Conservation (phyloP, 2,329 filamentous ascomycete genomes). For the Neurospora crassa region DNA sequence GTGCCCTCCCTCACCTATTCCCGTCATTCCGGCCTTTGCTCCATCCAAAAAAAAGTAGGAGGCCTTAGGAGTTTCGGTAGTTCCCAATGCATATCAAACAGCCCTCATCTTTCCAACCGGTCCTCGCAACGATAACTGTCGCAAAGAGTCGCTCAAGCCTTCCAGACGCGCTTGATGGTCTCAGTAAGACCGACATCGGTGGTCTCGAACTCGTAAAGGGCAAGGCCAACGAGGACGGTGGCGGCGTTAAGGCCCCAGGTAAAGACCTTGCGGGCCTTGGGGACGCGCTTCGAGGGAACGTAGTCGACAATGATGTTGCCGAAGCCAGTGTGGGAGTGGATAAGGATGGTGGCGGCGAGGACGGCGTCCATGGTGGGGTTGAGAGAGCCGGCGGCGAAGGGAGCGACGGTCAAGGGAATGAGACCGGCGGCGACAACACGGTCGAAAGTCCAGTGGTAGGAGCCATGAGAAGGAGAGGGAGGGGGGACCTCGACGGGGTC, state of each 20-base stretch:
- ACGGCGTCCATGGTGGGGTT: slow-evolving; percentile 84
- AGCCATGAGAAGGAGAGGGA: slow-evolving; percentile 71
- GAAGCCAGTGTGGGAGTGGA: slow-evolving; percentile 96
- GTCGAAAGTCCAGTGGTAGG: slow-evolving; percentile 98
- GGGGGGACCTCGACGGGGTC: slow-evolving; percentile 70
- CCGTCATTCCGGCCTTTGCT: not conserved
- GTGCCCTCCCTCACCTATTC: not conserved
- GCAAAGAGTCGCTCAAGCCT: slow-evolving; percentile 42
- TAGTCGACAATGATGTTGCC: slow-evolving; percentile 88
- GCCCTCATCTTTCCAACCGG: not conserved
- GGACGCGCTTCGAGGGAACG: slow-evolving; percentile 63
- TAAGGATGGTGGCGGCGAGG: slow-evolving; percentile 70
- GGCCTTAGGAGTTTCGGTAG: not conserved
- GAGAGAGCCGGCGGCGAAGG: slow-evolving; percentile 84
- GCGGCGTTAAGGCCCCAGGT: slow-evolving; percentile 71
- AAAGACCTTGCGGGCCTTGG: slow-evolving; percentile 54
- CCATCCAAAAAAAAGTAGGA: not conserved
- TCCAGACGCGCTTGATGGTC: slow-evolving; percentile 82
- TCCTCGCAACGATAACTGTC: not conserved
- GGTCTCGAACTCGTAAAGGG: slow-evolving; percentile 97
- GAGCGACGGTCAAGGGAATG: slow-evolving; percentile 77
- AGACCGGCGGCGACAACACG: slow-evolving; percentile 72
- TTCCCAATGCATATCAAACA: not conserved
- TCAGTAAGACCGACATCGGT: slow-evolving; percentile 94
- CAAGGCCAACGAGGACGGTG: slow-evolving; percentile 74